Base-by-base conservation (phyloP, 371 early-diverging fungal species). In the Lichtheimia corymbifera region DNA sequence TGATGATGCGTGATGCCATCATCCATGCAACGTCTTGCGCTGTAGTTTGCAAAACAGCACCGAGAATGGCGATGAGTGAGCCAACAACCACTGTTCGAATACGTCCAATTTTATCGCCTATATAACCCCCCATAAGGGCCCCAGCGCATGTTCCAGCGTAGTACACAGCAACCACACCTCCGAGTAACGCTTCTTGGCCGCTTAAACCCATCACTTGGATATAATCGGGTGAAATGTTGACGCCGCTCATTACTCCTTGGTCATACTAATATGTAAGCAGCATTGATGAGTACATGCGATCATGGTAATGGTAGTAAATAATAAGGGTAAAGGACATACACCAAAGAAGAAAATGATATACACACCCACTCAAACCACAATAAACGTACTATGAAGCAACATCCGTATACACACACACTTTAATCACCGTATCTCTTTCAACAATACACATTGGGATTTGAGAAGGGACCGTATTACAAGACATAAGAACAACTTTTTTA, bases 311-410 rank as follows among this genome's bases (percentile, higher is more conserved):
- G 14, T 27, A 30, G 50, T 30, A 18, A 18, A 17, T 50, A 20
- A 27, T 43, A 13, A 47, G 47, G 24, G 1, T 4, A 40, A 7
- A 50, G 40, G 3, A 22, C 67, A 59, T 71, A 76, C 77, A 14
- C 77, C 77, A 73, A 76, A 76, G 57, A 76, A 76, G 49, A 76
- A 76, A 18, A n/a, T n/a, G n/a, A n/a, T n/a, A n/a, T n/a, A n/a
- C 30, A 28, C 22, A 35, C 35, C 11, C 11, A 9, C 11, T 35
- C 35, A 35, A 35, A 11, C 11, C 35, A 6, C 35, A 35, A 35
- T 35, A 35, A 35, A 35, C 35, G 11, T 11, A 35, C 35, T 22
- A 22, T 22, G 9, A 35, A 35, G 35, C 35, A 35, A 35, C 35
- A 35, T 35, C 35, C 35, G 35, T 35, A 35, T 35, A 35, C 35